Base-by-base conservation (phyloP, 202 grass and related monocot genomes). In the Hordeum pubiflorum region DNA sequence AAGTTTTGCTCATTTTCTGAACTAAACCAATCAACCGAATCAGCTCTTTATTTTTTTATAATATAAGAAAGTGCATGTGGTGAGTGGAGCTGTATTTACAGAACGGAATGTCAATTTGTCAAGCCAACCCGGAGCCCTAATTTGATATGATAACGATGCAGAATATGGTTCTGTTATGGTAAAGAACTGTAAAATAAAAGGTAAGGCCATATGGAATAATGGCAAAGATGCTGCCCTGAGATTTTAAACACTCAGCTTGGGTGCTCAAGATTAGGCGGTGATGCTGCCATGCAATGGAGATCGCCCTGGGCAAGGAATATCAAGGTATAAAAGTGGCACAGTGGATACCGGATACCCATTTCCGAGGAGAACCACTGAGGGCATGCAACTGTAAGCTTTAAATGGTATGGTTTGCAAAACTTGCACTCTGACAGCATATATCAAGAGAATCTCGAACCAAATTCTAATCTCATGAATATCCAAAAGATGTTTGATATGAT, bases 111-210 rank as follows among this genome's bases (percentile, higher is more conserved):
- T 70, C 12, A 57, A 66, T 60, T 66, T 59, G 31, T 44, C 78
- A 58, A 24, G 66, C 83, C 29, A 82, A 65, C 63, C 27, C 7
- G 18, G 58, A 15, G 59, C 78, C 73, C 64, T 68, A 67, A 40
- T 68, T 78, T 29, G 59, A 74, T 62, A 68, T 68, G 67, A 82
- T 82, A 74, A 7, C 0, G 72, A 18, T 14, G 46, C 44, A 54
- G 83, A 83, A 86, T 79, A 89, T 82, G 68, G 60, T 86, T 69
- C 83, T 79, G 15, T 14, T 56, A 44, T 82, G 15, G 39, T 40
- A 59, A 86, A 86, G n/a, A 86, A 55, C 31, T 61, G 31, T 79
- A 63, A 72, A 24, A 6, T 14, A 29, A 22, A 85, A 78, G 26
- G 11, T 77, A 85, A 73, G 32, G 3, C 7, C 38, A 3, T 24